A percentile compares a stretch with the other conserved stretches of the same genome.
Evolutionary conservation across 78 protist genomes (phyloP).

Genomic region (slime mould (Dictyostelium discoideum)): DNA sequence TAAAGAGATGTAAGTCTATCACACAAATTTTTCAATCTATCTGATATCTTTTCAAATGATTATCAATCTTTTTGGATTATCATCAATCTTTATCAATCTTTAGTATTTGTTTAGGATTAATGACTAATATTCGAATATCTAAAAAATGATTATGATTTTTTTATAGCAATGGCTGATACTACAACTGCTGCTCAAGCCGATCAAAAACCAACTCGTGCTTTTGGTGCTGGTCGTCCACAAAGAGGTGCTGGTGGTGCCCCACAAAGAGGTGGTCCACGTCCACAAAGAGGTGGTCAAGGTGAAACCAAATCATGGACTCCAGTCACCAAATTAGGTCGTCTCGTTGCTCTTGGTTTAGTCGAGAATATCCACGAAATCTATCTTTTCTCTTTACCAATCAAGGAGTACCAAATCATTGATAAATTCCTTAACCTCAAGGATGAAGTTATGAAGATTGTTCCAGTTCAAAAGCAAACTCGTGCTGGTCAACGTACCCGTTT

Average conservation of each 20-base stretch:
- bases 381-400: slow-evolving; percentile 99
- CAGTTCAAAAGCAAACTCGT: slow-evolving; percentile 99
- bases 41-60: not conserved
- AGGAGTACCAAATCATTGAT: slow-evolving; percentile 99
- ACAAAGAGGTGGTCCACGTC: slow-evolving; percentile 88
- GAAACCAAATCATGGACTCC: slow-evolving; percentile 98
- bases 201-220: slow-evolving; percentile 46
- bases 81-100: not conserved
- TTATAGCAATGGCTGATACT: slow-evolving; percentile 74
- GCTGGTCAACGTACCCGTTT: slow-evolving; percentile 99
- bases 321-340: slow-evolving; percentile 99
- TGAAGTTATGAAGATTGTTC: slow-evolving; percentile 98
- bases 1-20: slow-evolving; percentile 6
- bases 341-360: slow-evolving; percentile 97
- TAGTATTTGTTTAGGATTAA: not conserved
- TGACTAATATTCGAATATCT: not conserved
- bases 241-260: slow-evolving; percentile 85
- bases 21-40: not conserved
- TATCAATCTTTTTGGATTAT: not conserved
- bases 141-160: no score
- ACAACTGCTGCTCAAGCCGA: slow-evolving; percentile 15
- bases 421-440: slow-evolving; percentile 95
- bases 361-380: slow-evolving; percentile 98
- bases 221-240: slow-evolving; percentile 37
- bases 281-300: slow-evolving; percentile 92